Evolutionary conservation across 306 rosid species (phyloP).

Genomic region (Rosa lucieae): DNA sequence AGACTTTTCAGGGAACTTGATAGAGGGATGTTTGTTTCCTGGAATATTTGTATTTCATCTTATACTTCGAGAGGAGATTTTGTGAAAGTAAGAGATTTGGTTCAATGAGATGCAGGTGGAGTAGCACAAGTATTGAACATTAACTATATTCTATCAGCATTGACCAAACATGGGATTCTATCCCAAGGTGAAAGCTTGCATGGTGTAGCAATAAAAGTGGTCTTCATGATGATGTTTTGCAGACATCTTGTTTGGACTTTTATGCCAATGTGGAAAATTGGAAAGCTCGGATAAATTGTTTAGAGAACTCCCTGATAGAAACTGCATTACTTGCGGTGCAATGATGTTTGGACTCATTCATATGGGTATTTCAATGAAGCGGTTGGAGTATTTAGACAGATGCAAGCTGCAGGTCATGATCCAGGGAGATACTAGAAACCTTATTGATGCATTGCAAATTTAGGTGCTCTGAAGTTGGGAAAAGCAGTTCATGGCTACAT

Average conservation of each 20-base stretch:
- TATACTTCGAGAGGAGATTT: constrained; percentile 32
- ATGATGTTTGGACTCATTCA: constrained; percentile 58
- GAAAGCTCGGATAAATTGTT: constrained; percentile 39
- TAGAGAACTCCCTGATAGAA: constrained; percentile 32
- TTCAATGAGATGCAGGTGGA: constrained; percentile 36
- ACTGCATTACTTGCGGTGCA: constrained; percentile 46
- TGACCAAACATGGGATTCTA: constrained; percentile 37
- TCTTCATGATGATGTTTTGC: constrained; percentile 43
- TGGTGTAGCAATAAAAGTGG: constrained; percentile 44
- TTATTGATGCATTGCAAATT: constrained; percentile 53
- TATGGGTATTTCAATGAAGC: constrained; percentile 44
- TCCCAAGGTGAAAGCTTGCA: constrained; percentile 44
- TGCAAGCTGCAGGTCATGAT: constrained; percentile 36
- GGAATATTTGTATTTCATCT: constrained; percentile 47
- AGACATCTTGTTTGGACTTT: constrained; percentile 48
- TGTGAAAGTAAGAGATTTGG: constrained; percentile 27
- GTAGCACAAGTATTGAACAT: constrained; percentile 34
- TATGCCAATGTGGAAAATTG: constrained; percentile 45
- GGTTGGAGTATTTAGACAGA: constrained; percentile 40
- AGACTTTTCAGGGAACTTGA: constrained; percentile 38
- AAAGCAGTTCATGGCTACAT: constrained; percentile 45
- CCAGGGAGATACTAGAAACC: constrained; percentile 42
- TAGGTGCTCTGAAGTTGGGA: constrained; percentile 55
- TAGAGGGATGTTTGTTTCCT: constrained; percentile 44
- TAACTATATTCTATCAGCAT: constrained; percentile 45